A percentile compares a stretch with the other conserved stretches of the same genome.
phyloP scores from a whole-genome alignment of 306 rosid species.

The Cucumis sativus region DNA sequence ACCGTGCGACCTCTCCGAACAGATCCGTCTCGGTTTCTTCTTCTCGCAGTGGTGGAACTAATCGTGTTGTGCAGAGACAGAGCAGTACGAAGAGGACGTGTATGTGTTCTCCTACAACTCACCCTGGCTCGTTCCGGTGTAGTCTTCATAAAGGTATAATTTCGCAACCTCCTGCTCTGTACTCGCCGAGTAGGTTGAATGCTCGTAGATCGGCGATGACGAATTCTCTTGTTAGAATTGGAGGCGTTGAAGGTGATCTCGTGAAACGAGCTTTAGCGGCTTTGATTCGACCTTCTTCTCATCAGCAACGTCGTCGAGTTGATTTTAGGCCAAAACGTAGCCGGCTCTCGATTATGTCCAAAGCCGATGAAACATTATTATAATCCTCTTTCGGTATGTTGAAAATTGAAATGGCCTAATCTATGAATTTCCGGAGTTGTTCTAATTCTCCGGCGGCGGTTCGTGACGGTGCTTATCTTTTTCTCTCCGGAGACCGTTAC shows the following conservation, averaged over 20 bases:
- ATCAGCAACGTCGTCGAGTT: constrained; percentile 58
- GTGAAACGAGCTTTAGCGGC: constrained; percentile 74
- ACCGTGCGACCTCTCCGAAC: constrained; percentile 72
- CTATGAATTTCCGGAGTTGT: neutral
- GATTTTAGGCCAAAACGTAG: constrained; percentile 66
- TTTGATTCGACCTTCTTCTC: constrained; percentile 87
- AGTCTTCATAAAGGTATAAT: constrained; percentile 55
- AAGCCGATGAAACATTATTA: constrained; percentile 23
- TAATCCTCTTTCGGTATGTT: neutral
- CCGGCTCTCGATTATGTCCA: constrained; percentile 71
- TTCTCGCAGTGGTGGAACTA: constrained; percentile 21
- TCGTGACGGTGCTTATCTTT: neutral
- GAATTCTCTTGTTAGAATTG: constrained; percentile 79
- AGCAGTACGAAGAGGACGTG: constrained; percentile 58
- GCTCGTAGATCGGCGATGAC: constrained; percentile 98
- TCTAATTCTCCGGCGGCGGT: neutral
- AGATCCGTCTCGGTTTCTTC: constrained; percentile 53
- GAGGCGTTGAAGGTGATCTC: constrained; percentile 91
- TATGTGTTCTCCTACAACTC: constrained; percentile 86
- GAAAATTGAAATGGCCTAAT: neutral
- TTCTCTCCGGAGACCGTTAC: neutral
- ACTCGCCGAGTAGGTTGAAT: constrained; percentile 62
- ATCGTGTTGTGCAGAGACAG: constrained; percentile 26
- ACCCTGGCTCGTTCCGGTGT: constrained; percentile 94
- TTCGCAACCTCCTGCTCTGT: constrained; percentile 32